Percentiles rank a stretch among this genome's conserved stretches.
These are phyloP conservation scores for Arthrobotrys sinensis DNA, from an alignment of 2,329 filamentous ascomycete species.

Conservation along the genomic window DNA sequence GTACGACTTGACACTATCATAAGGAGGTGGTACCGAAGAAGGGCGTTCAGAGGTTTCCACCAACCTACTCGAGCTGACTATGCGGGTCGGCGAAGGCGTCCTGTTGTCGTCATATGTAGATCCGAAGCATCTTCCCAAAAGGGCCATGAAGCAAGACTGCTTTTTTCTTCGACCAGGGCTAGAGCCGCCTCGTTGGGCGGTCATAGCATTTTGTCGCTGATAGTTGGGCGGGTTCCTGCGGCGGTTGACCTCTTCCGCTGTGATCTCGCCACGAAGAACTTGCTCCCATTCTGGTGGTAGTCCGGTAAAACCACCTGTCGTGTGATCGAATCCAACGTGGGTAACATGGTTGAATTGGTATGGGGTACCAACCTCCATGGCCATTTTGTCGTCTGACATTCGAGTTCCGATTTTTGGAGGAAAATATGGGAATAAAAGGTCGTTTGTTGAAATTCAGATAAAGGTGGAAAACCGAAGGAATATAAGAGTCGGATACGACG, in stretches of 20 bases:
- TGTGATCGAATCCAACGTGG: constrained; percentile 95
- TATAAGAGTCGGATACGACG: constrained; percentile 34
- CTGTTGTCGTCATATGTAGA: constrained; percentile 48
- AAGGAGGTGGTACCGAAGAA: constrained; percentile 58
- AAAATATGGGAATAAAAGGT: constrained; percentile 9
- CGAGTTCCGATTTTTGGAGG: constrained; percentile 27
- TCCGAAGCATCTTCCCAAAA: constrained; percentile 51
- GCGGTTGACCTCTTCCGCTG: constrained; percentile 57
- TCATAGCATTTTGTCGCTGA: constrained; percentile 48
- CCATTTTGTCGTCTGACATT: constrained; percentile 61
- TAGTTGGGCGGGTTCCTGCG: constrained; percentile 56
- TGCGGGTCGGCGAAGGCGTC: constrained; percentile 38
- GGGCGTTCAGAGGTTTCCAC: constrained; percentile 58
- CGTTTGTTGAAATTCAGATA: background rate
- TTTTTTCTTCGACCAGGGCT: constrained; percentile 37
- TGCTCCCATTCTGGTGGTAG: constrained; percentile 96
- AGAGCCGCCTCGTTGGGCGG: constrained; percentile 18
- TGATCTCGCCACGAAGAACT: constrained; percentile 72
- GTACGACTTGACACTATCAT: constrained; percentile 61
- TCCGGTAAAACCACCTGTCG: constrained; percentile 93
- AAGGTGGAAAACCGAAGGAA: constrained; percentile 4
- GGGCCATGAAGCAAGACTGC: constrained; percentile 49
- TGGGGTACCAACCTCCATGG: constrained; percentile 87
- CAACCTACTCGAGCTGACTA: constrained; percentile 60
- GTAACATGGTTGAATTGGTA: constrained; percentile 97